phyloP scores from a whole-genome alignment of 2,329 filamentous ascomycete genomes.

The Ceratocystiopsis brevicomis region DNA sequence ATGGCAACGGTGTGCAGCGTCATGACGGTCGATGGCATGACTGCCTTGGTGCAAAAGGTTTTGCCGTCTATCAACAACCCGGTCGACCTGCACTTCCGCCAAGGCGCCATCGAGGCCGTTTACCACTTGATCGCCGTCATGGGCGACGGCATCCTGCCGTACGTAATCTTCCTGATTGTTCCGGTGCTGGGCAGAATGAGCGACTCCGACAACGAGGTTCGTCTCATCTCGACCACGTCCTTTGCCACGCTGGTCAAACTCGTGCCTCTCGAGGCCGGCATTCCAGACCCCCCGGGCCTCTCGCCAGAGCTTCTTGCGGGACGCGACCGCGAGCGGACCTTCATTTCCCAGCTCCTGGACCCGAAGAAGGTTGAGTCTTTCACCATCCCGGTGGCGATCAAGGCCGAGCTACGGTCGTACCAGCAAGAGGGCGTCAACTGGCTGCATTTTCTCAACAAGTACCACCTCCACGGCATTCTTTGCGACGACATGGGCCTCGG shows the following conservation, averaged over 20 bases:
- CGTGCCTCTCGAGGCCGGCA: slow-evolving; percentile 89
- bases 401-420: slow-evolving; percentile 87
- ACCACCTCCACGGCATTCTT: slow-evolving; percentile 92
- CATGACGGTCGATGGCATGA: slow-evolving; percentile 89
- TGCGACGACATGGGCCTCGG: slow-evolving; percentile 99
- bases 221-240: slow-evolving; percentile 84
- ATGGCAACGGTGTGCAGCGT: slow-evolving; percentile 95
- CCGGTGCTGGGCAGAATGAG: slow-evolving; percentile 96
- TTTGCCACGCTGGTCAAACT: slow-evolving; percentile 95
- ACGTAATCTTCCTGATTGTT: slow-evolving; percentile 97
- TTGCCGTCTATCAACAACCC: slow-evolving; percentile 83
- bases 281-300: slow-evolving; percentile 85
- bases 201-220: slow-evolving; percentile 89
- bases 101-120: slow-evolving; percentile 85
- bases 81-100: slow-evolving; percentile 69
- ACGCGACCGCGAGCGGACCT: slow-evolving; percentile 83
- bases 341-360: slow-evolving; percentile 90
- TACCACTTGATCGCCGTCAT: slow-evolving; percentile 97
- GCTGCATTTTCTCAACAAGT: slow-evolving; percentile 94
- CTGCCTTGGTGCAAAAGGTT: slow-evolving; percentile 81
- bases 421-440: slow-evolving; percentile 98
- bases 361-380: slow-evolving; percentile 94
- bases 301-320: slow-evolving; percentile 77
- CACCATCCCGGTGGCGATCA: slow-evolving; percentile 86
- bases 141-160: slow-evolving; percentile 88